These are phyloP conservation scores for Amylocarpus encephaloides DNA, from an alignment of 2,329 filamentous ascomycete species.

Conservation along the genomic window DNA sequence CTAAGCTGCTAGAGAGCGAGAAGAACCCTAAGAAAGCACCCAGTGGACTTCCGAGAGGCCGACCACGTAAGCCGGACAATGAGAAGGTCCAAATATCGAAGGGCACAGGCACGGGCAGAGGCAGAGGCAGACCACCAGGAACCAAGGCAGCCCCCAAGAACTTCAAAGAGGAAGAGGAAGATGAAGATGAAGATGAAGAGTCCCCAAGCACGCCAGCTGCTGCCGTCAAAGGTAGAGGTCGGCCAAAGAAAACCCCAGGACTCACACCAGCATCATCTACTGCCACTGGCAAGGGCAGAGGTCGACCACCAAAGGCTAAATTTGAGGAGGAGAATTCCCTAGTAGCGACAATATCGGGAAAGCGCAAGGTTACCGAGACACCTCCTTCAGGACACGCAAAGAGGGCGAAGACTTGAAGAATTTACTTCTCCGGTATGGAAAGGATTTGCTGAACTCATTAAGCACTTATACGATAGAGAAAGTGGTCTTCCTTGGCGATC, in stretches of 20 bases:
- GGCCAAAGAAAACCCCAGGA: background rate
- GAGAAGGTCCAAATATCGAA: background rate
- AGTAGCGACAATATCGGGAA: background rate
- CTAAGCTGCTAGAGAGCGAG: slow-evolving; percentile 15
- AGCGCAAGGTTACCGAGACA: background rate
- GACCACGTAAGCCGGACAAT: slow-evolving; percentile 17
- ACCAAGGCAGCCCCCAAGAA: no score
- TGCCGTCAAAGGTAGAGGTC: background rate
- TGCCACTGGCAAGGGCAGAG: background rate
- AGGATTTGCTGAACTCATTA: no score
- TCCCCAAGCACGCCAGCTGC: background rate
- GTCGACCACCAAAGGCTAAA: background rate
- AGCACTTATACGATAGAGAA: no score
- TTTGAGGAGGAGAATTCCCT: background rate
- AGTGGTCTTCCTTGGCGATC: no score
- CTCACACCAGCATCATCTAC: no score
- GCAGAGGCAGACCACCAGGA: no score
- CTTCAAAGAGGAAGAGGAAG: no score
- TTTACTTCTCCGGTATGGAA: no score
- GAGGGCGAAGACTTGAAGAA: slow-evolving; percentile 14
- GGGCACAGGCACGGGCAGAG: no score
- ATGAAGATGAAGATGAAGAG: background rate
- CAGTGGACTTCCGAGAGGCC: slow-evolving; percentile 20
- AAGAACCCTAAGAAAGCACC: slow-evolving; percentile 15
- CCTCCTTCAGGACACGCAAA: slow-evolving; percentile 5